Evolutionary conservation across 345 rosid genomes (phyloP), one percentile per base, ranked within the genome.

Genomic region (Hypericum androsaemum): DNA sequence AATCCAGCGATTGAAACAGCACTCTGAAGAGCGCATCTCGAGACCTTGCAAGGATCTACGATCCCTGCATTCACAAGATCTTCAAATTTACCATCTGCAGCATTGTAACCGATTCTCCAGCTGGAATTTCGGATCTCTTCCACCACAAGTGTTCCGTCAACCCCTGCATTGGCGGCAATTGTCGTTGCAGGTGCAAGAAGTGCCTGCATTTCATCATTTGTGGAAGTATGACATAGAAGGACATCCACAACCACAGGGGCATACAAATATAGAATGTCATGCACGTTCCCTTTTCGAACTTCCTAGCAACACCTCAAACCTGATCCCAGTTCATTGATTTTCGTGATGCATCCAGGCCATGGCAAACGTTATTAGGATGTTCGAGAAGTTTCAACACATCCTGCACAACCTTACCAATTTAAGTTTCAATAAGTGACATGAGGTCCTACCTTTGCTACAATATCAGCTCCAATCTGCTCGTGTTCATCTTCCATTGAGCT

Each of bases 1-100:
- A 84, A 43, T 10, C 87, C 94, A 5, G 94, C 87, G 66, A 90
- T 68, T 43, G 95, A 89, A 60, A 71, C 88, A 6, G 97, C 95
- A 56, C 71, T 83, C 52, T 86, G 83, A 50, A 89, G 79, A 0
- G 95, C 95, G 41, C 84, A 81, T 62, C 88, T 77, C 38, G 86
- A 66, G 64, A 89, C 95, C 60, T 74, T 71, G 52, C 94, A 80
- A 52, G 94, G 90, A 69, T 86, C 95, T 12, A 74, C 69, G 0
- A 89, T 75, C 57, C 94, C 90, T 1, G 77, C 81, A 28, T 62
- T 41, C 11, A 89, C 54, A 58, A 89, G 97, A 77, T 89, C 94
- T 66, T 77, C 94, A 22, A 73, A 84, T 49, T 45, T 68, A 37
- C 77, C 82, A 6, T 77, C 75, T 95, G 86, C 78, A 35, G 94